These are phyloP conservation scores for Geotrichum klebahnii DNA, from an alignment of 1,139 yeast species.

Conservation along the genomic window DNA sequence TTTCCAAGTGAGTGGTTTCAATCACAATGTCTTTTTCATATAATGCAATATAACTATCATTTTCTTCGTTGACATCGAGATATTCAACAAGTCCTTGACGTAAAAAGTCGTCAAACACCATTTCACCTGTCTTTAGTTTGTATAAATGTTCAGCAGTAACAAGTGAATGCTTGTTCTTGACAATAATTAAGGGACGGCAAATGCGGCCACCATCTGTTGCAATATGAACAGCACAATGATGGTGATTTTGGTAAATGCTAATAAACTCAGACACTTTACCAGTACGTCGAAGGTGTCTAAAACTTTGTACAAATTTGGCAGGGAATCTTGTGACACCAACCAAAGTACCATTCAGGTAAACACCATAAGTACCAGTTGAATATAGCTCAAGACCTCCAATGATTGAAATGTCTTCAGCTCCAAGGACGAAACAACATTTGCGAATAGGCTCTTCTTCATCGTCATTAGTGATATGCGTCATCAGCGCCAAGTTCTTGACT, in stretches of 20 bases:
- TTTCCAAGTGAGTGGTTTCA: constrained; percentile 82
- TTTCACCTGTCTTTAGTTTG: constrained; percentile 57
- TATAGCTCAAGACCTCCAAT: constrained; percentile 84
- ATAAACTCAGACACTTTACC: constrained; percentile 88
- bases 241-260: constrained; percentile 83
- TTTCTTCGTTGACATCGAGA: constrained; percentile 95
- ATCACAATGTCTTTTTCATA: constrained; percentile 62
- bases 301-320: constrained; percentile 67
- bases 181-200: constrained; percentile 92
- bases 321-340: constrained; percentile 89
- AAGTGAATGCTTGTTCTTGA: constrained; percentile 62
- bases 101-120: constrained; percentile 87
- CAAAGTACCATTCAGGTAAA: constrained; percentile 88
- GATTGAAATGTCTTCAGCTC: constrained; percentile 80
- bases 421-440: constrained; percentile 71
- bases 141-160: constrained; percentile 68
- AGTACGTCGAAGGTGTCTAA: constrained; percentile 74
- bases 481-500: constrained; percentile 89
- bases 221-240: constrained; percentile 89
- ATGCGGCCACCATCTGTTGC: constrained; percentile 99
- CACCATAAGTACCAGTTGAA: constrained; percentile 71
- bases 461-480: constrained; percentile 98
- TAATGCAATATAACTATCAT: constrained; percentile 87
- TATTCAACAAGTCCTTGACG: constrained; percentile 86
- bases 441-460: constrained; percentile 90